Base-by-base conservation (phyloP, 1,139 yeast species). In the Taphrina communis region DNA sequence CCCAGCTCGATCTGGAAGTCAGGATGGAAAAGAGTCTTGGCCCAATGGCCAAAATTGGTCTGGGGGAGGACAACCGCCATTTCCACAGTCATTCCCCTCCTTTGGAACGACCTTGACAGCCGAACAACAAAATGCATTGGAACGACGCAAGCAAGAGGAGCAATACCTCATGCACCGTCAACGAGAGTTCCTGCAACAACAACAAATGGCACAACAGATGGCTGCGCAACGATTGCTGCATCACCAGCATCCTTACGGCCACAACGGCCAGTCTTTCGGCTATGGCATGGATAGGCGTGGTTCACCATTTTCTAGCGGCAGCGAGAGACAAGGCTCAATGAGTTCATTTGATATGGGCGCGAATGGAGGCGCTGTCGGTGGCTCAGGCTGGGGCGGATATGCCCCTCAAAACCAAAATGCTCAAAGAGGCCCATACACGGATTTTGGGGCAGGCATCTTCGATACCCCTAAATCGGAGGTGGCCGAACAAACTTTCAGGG, bases 121-220 rank as follows among this genome's bases (percentile, higher is more conserved):
- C 31, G 71, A 69, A 9, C 71, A 69, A 57, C 72, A 58, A 57
- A 69, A 51, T 66, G 65, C 67, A 44, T 66, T 65, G 69, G 71
- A 71, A 42, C 69, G 69, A 44, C 70, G 71, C 21, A 70, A 70
- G 61, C 73, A 71, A 44, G 74, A 72, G 50, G 71, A 73, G 39
- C 69, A 65, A 42, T 66, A 56, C 63, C 65, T 69, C 21, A 46
- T 68, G 61, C 69, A 68, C 21, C 70, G 73, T 17, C 73, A 72
- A 61, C 68, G 70, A 21, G 72, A 72, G 53, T 60, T 69, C 25
- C 53, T 69, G 17, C 65, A 51, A 21, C 72, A 69, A 53, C 71
- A 69, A 35, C 74, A 70, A 38, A 70, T 66, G 69, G 63, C 63
- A 39, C 68, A 65, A 52, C 68, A 57, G 58, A 57, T 57, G 63